A percentile compares a stretch with the other conserved stretches of the same genome.
Conservation (phyloP, 768 basidiomycete genomes). For the Suillus variegatus region DNA sequence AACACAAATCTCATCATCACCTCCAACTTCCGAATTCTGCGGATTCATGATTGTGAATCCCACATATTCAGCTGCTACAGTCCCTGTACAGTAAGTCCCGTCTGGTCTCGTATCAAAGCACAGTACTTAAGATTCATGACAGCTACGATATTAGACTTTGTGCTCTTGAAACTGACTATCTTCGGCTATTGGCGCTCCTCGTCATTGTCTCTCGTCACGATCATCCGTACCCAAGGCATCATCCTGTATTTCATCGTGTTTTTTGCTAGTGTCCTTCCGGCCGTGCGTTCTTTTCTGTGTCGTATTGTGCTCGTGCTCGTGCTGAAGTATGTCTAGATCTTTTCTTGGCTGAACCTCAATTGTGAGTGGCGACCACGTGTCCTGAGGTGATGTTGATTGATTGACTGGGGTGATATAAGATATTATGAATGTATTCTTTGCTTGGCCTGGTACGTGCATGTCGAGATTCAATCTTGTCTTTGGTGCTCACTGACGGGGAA, state of each 20-base stretch:
- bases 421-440: neutral
- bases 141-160: conserved; percentile 24
- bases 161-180: conserved; percentile 19
- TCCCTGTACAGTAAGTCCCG: conserved; percentile 21
- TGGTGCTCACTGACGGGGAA: neutral
- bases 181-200: conserved; percentile 16
- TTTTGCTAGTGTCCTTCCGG: conserved; percentile 17
- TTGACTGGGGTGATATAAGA: neutral
- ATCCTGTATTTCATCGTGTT: conserved; percentile 21
- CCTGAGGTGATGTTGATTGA: neutral
- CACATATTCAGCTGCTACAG: conserved; percentile 1
- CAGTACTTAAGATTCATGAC: neutral
- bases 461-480: neutral
- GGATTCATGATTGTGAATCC: neutral
- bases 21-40: conserved; percentile 8
- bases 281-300: neutral
- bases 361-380: neutral
- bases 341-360: neutral
- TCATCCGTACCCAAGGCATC: conserved; percentile 20
- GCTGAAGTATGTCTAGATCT: neutral
- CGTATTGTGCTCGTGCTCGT: neutral
- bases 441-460: neutral
- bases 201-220: conserved; percentile 12
- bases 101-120: neutral
- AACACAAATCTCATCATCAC: conserved; percentile 1